Evolutionary conservation across 495 filamentous ascomycete genomes (phyloP).

Genomic region (Podospora appendiculata): DNA sequence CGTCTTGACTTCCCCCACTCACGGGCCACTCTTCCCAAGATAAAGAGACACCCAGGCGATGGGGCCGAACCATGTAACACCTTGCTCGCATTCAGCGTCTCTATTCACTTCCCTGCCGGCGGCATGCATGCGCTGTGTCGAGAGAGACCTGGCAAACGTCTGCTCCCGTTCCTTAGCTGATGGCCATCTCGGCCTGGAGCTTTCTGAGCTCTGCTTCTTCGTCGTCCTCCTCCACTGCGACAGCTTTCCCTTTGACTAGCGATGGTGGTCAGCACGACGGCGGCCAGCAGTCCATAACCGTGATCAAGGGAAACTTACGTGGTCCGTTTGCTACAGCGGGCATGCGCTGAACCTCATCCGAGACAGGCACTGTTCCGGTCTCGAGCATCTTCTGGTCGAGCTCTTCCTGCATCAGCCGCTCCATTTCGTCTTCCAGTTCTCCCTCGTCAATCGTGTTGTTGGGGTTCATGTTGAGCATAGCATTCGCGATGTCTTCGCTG

Average conservation of each 20-base stretch:
- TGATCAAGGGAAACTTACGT: slow-evolving; percentile 47
- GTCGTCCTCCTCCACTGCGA: slow-evolving; percentile 71
- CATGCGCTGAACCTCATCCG: slow-evolving; percentile 60
- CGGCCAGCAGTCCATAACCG: neutral
- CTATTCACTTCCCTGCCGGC: too few relatives aligned
- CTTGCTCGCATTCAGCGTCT: too few relatives aligned
- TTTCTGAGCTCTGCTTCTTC: slow-evolving; percentile 93
- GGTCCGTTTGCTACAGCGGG: slow-evolving; percentile 65
- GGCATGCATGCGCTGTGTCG: too few relatives aligned
- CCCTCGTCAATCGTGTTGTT: slow-evolving; percentile 74
- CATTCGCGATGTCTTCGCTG: slow-evolving; percentile 82
- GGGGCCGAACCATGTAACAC: too few relatives aligned
- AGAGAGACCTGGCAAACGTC: neutral
- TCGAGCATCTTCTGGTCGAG: slow-evolving; percentile 91
- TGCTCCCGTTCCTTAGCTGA: slow-evolving; percentile 41
- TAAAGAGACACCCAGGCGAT: too few relatives aligned
- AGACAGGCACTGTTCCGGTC: slow-evolving; percentile 63
- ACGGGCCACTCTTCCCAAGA: too few relatives aligned
- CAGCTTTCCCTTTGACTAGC: slow-evolving; percentile 52
- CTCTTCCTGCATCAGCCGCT: slow-evolving; percentile 72
- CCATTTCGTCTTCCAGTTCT: slow-evolving; percentile 75
- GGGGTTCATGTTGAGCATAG: slow-evolving; percentile 65
- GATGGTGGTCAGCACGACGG: slow-evolving; percentile 16
- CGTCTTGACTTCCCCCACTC: too few relatives aligned
- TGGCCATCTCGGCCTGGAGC: slow-evolving; percentile 95